Evolutionary conservation across 805 yeast genomes (phyloP).

Genomic region (Ogataea pini): DNA sequence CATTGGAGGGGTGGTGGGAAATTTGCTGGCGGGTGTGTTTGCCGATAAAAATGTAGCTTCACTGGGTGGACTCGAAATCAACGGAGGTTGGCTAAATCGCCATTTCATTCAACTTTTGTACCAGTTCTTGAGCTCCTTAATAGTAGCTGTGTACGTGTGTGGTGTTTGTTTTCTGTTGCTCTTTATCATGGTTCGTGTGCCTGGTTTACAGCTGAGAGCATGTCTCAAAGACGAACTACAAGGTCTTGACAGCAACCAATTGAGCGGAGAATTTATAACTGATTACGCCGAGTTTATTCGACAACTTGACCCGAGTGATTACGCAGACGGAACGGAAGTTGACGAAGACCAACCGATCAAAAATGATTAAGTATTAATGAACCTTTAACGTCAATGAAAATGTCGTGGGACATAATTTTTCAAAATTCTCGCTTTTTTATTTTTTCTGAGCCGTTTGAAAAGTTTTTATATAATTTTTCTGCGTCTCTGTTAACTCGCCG

Average conservation of each 20-base stretch:
- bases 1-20: conserved; percentile 83
- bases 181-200: conserved; percentile 67
- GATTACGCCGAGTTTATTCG: conserved; percentile 91
- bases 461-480: too few species aligned
- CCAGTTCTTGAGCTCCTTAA: conserved; percentile 48
- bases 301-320: conserved; percentile 49
- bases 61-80: conserved; percentile 69
- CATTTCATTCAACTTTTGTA: conserved; percentile 83
- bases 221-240: conserved; percentile 69
- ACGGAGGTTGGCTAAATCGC: conserved; percentile 87
- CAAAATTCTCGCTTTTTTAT: too few species aligned
- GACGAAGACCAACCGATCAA: neutral
- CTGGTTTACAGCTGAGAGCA: conserved; percentile 75
- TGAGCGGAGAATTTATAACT: conserved; percentile 82
- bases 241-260: conserved; percentile 87
- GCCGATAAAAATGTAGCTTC: conserved; percentile 70
- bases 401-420: neutral
- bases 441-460: too few species aligned
- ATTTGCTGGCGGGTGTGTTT: conserved; percentile 76
- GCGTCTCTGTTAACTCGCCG: too few species aligned
- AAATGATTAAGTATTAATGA: neutral
- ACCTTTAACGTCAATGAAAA: neutral
- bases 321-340: conserved; percentile 6
- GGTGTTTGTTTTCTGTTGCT: conserved; percentile 64
- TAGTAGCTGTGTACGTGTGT: conserved; percentile 59